Base-by-base conservation (phyloP, 257 asterid species). In the Solanum medicagineum region DNA sequence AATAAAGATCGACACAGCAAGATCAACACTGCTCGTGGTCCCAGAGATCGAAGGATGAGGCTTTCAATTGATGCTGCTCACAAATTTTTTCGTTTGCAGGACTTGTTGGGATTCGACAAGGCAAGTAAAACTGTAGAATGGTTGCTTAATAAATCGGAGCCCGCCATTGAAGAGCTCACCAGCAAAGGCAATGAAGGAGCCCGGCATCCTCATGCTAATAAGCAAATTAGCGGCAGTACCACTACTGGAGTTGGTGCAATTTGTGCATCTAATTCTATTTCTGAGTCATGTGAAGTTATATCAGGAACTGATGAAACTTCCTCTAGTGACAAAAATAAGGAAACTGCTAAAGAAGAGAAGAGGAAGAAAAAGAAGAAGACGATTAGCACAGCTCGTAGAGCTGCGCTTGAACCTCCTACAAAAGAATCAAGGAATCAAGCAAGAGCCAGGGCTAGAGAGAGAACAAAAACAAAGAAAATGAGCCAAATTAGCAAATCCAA, bases 1-100 rank as follows among this genome's bases (percentile, higher is more conserved):
- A 92, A 90, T 88, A 93, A 92, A 83, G 98, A 94, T 54, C 68
- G 97, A 60, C 98, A 94, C 90, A 92, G 95, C 92, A 94, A 94
- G 89, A 94, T 94, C 84, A 75, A 86, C 49, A 94, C 98, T 0
- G 96, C 96, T 3, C 91, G 88, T 2, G 98, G 98, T 8, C 96
- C 91, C 0, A 85, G 98, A 36, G 98, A 93, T 87, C 83, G 98
- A 22, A 81, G 98, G 79, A 92, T 94, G 94, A 85, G 98, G 49
- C 90, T 94, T 1, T 94, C 98, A 8, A 88, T 93, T 0, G 92
- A 91, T 6, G 89, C 93, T 10, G 98, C 97, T 0, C 59, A 91
- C 6, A 89, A 84, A n/a, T 93, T 94, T 73, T 94, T 94, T 16
- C 88, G 84, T 47, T 89, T 94, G 9, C 98, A 94, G 62, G 98